A percentile compares a stretch with the other conserved stretches of the same genome.
phyloP scores from a whole-genome alignment of 1,139 yeast genomes.

The Blastobotrys indianensis region DNA sequence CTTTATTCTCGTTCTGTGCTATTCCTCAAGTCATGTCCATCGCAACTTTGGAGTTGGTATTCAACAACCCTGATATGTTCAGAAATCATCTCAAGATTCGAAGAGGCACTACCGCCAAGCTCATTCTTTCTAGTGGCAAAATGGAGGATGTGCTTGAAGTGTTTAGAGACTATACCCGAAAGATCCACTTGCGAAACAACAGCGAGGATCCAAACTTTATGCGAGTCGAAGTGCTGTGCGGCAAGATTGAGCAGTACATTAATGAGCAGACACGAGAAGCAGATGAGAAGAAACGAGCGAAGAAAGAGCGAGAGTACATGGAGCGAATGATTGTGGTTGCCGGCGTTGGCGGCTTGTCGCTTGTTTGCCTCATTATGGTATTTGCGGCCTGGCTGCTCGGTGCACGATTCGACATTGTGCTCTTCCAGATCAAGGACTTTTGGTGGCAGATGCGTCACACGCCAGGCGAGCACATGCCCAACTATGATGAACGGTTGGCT shows the following conservation, averaged over 20 bases:
- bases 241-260: slow-evolving; percentile 79
- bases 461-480: slow-evolving; percentile 11
- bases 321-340: slow-evolving; percentile 19
- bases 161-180: slow-evolving; percentile 66
- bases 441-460: slow-evolving; percentile 11
- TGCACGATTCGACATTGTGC: slow-evolving; percentile 27
- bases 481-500: slow-evolving; percentile 6
- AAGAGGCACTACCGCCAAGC: slow-evolving; percentile 79
- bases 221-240: slow-evolving; percentile 76
- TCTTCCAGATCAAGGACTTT: slow-evolving; percentile 15
- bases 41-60: slow-evolving; percentile 82
- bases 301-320: slow-evolving; percentile 16
- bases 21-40: slow-evolving; percentile 99
- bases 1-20: slow-evolving; percentile 86
- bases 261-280: slow-evolving; percentile 39
- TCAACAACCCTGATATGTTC: slow-evolving; percentile 72
- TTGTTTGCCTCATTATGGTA: slow-evolving; percentile 25
- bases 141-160: slow-evolving; percentile 69
- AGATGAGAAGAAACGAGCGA: slow-evolving; percentile 14
- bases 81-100: slow-evolving; percentile 76
- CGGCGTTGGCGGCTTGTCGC: slow-evolving; percentile 18
- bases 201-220: slow-evolving; percentile 86
- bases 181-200: slow-evolving; percentile 70
- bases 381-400: slow-evolving; percentile 25
- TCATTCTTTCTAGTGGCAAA: slow-evolving; percentile 69